Base-by-base conservation (phyloP, 305 asterid species). In the Andrographis paniculata region DNA sequence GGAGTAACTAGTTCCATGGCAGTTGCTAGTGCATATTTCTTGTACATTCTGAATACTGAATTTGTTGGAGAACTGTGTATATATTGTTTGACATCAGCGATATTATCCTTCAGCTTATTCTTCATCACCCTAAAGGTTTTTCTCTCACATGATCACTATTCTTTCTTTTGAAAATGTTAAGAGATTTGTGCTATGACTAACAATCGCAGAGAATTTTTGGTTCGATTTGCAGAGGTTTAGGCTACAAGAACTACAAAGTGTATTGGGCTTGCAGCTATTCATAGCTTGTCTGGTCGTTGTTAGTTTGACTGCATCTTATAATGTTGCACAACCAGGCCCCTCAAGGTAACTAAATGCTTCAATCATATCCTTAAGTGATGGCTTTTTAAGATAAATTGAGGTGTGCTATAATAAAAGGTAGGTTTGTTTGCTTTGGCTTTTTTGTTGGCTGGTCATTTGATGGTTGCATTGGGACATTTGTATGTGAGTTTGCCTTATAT, bases 1-100 rank as follows among this genome's bases (percentile, higher is more conserved):
- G 78, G 89, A 55, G 64, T 71, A 36, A 82, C 86, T 41, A 75
- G 95, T 50, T 76, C 98, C 30, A 82, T 89, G 98, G 94, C 92
- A 14, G 94, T 72, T 50, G 86, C 98, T 33, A 82, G 98, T 71
- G 74, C 88, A 46, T 85, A 89, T 68, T 89, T 89, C 64, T 72
- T 89, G 70, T 89, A 85, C 76, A 80, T 89, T 48, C 76, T 89
- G 55, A 73, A 61, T 65, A 76, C 92, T 17, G 66, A 77, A 55
- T 89, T 89, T 70, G 35, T 75, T 38, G 95, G 88, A 50, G 93
- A 82, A 64, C 53, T 74, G 17, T 89, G 98, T 63, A 39, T 77
- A 17, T 89, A 89, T 64, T 89, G 98, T 73, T 70, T 82, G 63
- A 62, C 80, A 20, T 89, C 96, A 24, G 94, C 78, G 27, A 20